Conservation (phyloP, 192 early-diverging fungal species). For the Coemansia sp. region DNA sequence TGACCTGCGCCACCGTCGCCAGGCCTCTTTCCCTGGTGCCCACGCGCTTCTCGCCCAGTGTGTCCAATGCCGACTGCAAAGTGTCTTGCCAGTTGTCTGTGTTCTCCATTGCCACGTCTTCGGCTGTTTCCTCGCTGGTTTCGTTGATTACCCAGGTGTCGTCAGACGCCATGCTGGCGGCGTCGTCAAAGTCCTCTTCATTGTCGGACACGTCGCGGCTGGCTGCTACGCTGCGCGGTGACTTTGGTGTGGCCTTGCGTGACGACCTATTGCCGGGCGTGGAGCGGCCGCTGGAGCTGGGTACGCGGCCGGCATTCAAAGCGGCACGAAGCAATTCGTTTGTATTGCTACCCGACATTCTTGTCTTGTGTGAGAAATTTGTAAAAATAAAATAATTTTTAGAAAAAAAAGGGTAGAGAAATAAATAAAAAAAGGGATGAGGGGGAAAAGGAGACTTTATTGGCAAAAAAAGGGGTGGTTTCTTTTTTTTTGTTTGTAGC, state of each 20-base stretch:
- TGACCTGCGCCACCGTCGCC: conserved; percentile 45
- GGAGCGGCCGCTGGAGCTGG: conserved; percentile 29
- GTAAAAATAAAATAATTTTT: background rate
- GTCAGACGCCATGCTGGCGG: conserved; percentile 32
- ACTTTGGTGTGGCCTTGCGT: conserved; percentile 25
- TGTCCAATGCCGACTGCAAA: conserved; percentile 31
- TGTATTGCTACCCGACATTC: conserved; percentile 17
- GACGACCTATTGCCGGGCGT: conserved; percentile 7
- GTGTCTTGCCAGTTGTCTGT: conserved; percentile 30
- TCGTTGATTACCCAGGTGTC: conserved; percentile 27
- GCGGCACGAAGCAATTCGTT: conserved; percentile 30
- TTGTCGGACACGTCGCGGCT: conserved; percentile 40
- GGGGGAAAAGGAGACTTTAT: background rate
- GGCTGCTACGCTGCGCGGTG: conserved; percentile 10
- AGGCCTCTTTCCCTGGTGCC: conserved; percentile 61
- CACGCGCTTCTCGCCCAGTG: conserved; percentile 41
- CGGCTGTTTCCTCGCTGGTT: conserved; percentile 9
- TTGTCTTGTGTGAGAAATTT: no score
- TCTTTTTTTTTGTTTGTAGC: background rate
- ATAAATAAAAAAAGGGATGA: background rate
- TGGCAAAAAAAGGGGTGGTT: no score
- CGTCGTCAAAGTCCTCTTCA: conserved; percentile 13
- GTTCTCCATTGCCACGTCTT: background rate
- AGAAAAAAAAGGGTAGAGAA: background rate
- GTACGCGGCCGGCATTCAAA: conserved; percentile 21